These are phyloP conservation scores for Cucurbita moschata DNA, from an alignment of 306 rosid genomes.

Conservation along the genomic window DNA sequence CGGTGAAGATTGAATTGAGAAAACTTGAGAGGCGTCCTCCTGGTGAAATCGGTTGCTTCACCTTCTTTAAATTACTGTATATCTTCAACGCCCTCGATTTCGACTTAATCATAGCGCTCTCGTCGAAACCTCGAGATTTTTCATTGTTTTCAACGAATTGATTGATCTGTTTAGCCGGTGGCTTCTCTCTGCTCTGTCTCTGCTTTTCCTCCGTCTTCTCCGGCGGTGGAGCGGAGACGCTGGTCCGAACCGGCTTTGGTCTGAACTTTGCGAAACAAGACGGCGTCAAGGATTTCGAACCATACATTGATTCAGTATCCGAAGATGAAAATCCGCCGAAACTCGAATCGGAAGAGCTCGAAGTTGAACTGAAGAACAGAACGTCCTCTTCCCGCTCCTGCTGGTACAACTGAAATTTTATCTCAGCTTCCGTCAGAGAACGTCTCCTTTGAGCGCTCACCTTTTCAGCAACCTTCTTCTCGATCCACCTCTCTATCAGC, in stretches of 20 bases:
- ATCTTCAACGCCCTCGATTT: constrained; percentile 69
- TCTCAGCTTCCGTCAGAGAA: constrained; percentile 8
- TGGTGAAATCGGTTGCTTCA: constrained; percentile 84
- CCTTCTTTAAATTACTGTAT: constrained; percentile 65
- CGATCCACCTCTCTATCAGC: constrained; percentile 46
- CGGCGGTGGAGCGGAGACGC: constrained; percentile 10
- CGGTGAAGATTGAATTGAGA: constrained; percentile 44
- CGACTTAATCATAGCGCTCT: constrained; percentile 34
- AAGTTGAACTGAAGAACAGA: constrained; percentile 53
- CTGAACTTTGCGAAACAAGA: constrained; percentile 38
- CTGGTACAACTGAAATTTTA: constrained; percentile 16
- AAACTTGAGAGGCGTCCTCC: constrained; percentile 62
- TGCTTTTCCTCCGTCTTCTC: constrained; percentile 27
- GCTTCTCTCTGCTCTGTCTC: constrained; percentile 1
- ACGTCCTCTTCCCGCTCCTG: constrained; percentile 29
- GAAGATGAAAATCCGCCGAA: constrained; percentile 72
- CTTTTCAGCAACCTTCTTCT: constrained; percentile 19
- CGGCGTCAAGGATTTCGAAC: constrained; percentile 13
- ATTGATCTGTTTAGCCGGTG: not conserved
- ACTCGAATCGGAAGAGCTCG: constrained; percentile 74
- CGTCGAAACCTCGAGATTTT: constrained; percentile 1
- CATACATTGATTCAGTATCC: constrained; percentile 53
- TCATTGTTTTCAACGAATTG: not conserved
- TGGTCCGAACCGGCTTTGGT: constrained; percentile 40
- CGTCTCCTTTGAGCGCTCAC: constrained; percentile 5